A percentile compares a stretch with the other conserved stretches of the same genome.
phyloP scores from a whole-genome alignment of 2,329 filamentous ascomycete species.

The Fragosphaeria purpurea region DNA sequence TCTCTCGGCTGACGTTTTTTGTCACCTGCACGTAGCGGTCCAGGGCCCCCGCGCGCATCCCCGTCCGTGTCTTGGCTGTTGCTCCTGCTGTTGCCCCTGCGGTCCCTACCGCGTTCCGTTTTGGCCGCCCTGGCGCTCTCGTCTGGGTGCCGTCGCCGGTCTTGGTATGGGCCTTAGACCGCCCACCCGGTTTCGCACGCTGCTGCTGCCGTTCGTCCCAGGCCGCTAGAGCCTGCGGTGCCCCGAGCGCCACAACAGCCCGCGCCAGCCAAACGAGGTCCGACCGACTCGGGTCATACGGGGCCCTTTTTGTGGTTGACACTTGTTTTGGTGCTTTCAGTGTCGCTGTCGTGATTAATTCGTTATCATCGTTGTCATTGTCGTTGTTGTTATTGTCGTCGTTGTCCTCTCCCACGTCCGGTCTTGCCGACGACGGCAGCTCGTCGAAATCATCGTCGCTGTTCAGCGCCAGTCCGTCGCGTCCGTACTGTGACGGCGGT shows the following conservation, averaged over 20 bases:
- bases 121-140: slow-evolving; percentile 10
- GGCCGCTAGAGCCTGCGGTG: slow-evolving; percentile 53
- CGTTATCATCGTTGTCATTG: too few relatives aligned
- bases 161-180: too few relatives aligned
- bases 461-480: slow-evolving; percentile 49
- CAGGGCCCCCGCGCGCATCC: slow-evolving; percentile 21
- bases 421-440: slow-evolving; percentile 18
- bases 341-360: too few relatives aligned
- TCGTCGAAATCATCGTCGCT: slow-evolving; percentile 51
- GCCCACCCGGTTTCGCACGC: too few relatives aligned
- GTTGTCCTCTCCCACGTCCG: too few relatives aligned
- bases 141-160: neutral
- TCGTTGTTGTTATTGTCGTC: too few relatives aligned
- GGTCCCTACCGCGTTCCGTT: slow-evolving; percentile 2
- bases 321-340: too few relatives aligned
- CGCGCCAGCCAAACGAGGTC: slow-evolving; percentile 62
- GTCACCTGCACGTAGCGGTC: slow-evolving; percentile 29
- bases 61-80: neutral
- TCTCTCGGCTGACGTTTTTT: slow-evolving; percentile 17
- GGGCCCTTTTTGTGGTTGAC: neutral
- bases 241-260: slow-evolving; percentile 51
- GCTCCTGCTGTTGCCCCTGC: slow-evolving; percentile 10
- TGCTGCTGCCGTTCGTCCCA: slow-evolving; percentile 40
- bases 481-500: slow-evolving; percentile 32
- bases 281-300: slow-evolving; percentile 55